Evolutionary conservation across 2,329 filamentous ascomycete species (phyloP), one percentile per base, ranked within the genome.

Genomic region (Diaporthe capsici): DNA sequence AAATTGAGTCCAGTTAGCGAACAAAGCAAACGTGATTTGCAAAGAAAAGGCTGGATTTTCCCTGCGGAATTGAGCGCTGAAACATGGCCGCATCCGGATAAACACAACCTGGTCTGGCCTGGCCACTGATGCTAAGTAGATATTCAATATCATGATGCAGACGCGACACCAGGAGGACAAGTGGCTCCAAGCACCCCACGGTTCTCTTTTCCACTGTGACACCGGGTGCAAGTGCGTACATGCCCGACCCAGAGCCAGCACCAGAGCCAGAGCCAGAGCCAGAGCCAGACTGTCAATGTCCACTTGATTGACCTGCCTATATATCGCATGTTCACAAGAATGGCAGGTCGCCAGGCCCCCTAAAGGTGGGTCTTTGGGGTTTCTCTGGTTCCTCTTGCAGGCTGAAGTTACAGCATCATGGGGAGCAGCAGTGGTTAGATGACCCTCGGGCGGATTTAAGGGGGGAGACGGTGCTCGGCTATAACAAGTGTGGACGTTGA

Each of bases 1-100:
- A 53, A 39, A 53, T 55, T 55, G 58, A 63, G 58, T 37, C 28
- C 71, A 53, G 34, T 55, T 73, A 44, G 60, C 71, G 47, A 65
- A 53, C 68, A 71, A 58, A 71, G 51, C 37, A 71, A 71, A 37
- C 61, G 47, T 61, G 71, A 65, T 65, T 37, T 73, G 58, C 58
- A 65, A 47, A 73, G 58, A 55, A 44, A 63, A 39, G 71, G 58
- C 42, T 42, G 71, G 25, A 44, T 28, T 44, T 51, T 3, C 25
- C 60, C 60, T 73, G 58, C 60, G 58, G 71, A 63, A 63, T 65
- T 51, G 71, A 55, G 47, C 37, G 47, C 71, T 73, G 71, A 73
- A 73, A 73, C 71, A 73, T 63, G 47, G 57, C 71, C 71, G 71
- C 71, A 73, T 73, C 71, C 71, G 71, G 71, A 55, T 65, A 73